A percentile compares a stretch with the other conserved stretches of the same genome.
Evolutionary conservation across 768 basidiomycete species (phyloP).

Genomic region (Auriculariales sp.): DNA sequence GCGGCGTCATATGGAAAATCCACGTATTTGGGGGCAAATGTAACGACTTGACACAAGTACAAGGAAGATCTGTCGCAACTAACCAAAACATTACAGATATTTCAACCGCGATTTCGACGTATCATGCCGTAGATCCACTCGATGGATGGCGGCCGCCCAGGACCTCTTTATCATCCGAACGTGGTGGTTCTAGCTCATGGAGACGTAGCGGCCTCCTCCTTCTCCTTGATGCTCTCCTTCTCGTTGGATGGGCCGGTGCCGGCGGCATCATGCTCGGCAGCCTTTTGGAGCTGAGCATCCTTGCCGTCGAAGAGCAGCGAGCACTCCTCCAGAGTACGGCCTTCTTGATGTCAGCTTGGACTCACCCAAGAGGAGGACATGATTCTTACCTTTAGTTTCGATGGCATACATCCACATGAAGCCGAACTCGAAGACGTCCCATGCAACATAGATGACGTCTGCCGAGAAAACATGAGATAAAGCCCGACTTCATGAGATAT

Average conservation of each 20-base stretch:
- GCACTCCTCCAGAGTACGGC: conserved; percentile 4
- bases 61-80: no score
- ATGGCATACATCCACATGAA: conserved; percentile 46
- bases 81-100: not conserved
- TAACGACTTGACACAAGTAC: no score
- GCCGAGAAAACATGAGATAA: not conserved
- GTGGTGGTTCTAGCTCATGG: not conserved
- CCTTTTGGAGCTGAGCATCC: not conserved
- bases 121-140: not conserved
- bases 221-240: not conserved
- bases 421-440: conserved; percentile 50
- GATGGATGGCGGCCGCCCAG: not conserved
- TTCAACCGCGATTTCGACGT: not conserved
- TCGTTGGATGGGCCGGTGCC: no score
- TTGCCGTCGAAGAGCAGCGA: conserved; percentile 3
- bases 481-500: not conserved
- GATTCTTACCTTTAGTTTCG: conserved; percentile 20
- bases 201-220: not conserved
- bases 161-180: not conserved
- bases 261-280: not conserved
- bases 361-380: not conserved
- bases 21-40: no score
- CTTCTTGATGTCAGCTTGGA: no score
- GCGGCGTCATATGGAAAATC: no score
- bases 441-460: conserved; percentile 54